Percentiles rank a stretch among this genome's conserved stretches.
Evolutionary conservation across 2,329 filamentous ascomycete genomes (phyloP).

Genomic region (Knoxdaviesia capensis): DNA sequence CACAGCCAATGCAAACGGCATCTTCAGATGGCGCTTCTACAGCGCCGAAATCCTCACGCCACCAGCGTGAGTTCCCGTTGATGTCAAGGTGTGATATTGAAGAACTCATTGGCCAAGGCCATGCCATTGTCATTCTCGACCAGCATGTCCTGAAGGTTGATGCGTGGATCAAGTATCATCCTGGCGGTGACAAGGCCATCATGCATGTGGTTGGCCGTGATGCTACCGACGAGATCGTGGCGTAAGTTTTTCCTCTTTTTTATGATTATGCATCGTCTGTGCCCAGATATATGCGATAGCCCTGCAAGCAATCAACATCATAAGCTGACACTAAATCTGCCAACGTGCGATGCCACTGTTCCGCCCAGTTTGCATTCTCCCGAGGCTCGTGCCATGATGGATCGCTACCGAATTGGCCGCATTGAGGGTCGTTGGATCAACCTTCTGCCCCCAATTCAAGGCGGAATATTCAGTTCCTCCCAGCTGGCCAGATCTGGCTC

Average conservation of each 20-base stretch:
- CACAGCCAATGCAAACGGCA: too few species aligned
- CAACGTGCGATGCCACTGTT: constrained; percentile 1
- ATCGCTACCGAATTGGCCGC: constrained; percentile 62
- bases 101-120: constrained; percentile 63
- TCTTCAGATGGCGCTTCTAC: too few species aligned
- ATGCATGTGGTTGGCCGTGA: constrained; percentile 84
- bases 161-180: constrained; percentile 74
- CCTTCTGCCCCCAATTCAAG: constrained; percentile 81
- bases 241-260: constrained; percentile 31
- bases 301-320: neutral
- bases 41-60: too few species aligned
- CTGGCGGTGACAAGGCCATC: constrained; percentile 80
- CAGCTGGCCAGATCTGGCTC: neutral
- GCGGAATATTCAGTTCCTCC: constrained; percentile 43
- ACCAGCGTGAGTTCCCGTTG: too few species aligned
- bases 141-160: constrained; percentile 71
- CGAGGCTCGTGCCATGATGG: constrained; percentile 58
- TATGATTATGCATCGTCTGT: neutral
- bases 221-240: constrained; percentile 85
- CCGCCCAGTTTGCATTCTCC: constrained; percentile 53
- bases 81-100: constrained; percentile 23
- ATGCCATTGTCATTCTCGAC: constrained; percentile 62
- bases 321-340: neutral
- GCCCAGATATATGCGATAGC: neutral
- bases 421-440: constrained; percentile 72